Percentiles rank a stretch among this genome's conserved stretches.
Evolutionary conservation across 441 rosid genomes (phyloP).

Genomic region (Macaranga tanarius): DNA sequence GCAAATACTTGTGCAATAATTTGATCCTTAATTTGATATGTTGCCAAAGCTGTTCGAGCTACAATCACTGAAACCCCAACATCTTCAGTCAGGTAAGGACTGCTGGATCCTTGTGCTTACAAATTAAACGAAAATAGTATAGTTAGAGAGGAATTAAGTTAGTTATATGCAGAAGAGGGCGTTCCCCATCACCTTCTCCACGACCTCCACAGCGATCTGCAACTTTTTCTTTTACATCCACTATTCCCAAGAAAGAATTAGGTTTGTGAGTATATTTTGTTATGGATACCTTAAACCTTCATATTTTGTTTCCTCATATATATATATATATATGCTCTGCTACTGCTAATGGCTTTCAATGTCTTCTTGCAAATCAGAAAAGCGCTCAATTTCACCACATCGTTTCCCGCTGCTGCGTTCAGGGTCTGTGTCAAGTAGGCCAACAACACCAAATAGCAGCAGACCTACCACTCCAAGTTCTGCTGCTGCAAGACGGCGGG

Average conservation of each 20-base stretch:
- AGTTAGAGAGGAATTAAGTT: background rate
- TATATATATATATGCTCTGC: background rate
- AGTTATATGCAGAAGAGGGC: slow-evolving; percentile 53
- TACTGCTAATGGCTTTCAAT: slow-evolving; percentile 6
- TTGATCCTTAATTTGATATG: slow-evolving; percentile 20
- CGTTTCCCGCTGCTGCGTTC: slow-evolving; percentile 78
- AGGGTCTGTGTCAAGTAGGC: slow-evolving; percentile 58
- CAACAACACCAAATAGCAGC: slow-evolving; percentile 65
- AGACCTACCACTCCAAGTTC: slow-evolving; percentile 64
- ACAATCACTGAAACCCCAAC: slow-evolving; percentile 66
- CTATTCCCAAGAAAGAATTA: slow-evolving; percentile 51
- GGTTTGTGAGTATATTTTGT: slow-evolving; percentile 35
- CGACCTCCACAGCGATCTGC: slow-evolving; percentile 60
- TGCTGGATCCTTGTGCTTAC: background rate
- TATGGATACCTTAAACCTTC: background rate
- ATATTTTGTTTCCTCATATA: background rate
- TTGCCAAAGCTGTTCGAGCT: slow-evolving; percentile 66
- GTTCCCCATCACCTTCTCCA: slow-evolving; percentile 59
- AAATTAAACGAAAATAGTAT: background rate
- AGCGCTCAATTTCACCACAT: slow-evolving; percentile 62
- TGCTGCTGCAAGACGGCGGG: slow-evolving; percentile 49
- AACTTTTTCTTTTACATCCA: slow-evolving; percentile 73
- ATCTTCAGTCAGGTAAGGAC: slow-evolving; percentile 48
- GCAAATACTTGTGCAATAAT: slow-evolving; percentile 14
- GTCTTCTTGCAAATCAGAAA: slow-evolving; percentile 46